These are phyloP conservation scores for Penicillium rolfsii DNA, from an alignment of 2,329 filamentous ascomycete genomes.

Conservation along the genomic window DNA sequence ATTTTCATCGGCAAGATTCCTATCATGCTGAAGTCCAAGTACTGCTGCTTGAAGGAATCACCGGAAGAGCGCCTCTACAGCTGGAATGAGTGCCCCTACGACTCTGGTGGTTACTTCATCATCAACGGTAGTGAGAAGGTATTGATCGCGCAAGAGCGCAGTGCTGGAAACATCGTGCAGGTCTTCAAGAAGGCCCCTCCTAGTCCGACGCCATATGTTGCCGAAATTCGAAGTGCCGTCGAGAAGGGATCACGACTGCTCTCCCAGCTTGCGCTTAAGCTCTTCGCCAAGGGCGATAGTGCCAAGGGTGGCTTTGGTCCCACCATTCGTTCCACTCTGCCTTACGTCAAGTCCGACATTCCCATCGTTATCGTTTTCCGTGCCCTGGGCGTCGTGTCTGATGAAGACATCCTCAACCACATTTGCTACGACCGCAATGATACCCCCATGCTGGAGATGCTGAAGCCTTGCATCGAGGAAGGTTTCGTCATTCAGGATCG, in stretches of 20 bases:
- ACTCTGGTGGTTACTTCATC: constrained; percentile 97
- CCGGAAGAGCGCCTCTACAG: constrained; percentile 84
- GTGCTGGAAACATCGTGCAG: constrained; percentile 97
- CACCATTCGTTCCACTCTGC: constrained; percentile 86
- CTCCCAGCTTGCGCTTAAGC: constrained; percentile 87
- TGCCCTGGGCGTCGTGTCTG: constrained; percentile 91
- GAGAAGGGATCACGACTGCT: constrained; percentile 96
- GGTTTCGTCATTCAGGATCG: constrained; percentile 94
- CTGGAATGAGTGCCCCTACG: constrained; percentile 96
- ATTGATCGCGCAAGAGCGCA: constrained; percentile 94
- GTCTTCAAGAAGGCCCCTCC: constrained; percentile 97
- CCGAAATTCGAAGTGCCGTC: constrained; percentile 93
- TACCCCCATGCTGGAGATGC: constrained; percentile 94
- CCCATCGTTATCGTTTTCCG: constrained; percentile 95
- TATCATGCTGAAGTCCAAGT: constrained; percentile 97
- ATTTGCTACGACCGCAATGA: constrained; percentile 96
- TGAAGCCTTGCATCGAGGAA: constrained; percentile 96
- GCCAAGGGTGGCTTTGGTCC: constrained; percentile 80
- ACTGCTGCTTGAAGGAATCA: constrained; percentile 84
- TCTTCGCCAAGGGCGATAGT: constrained; percentile 81
- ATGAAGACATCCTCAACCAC: constrained; percentile 96
- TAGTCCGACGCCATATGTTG: constrained; percentile 89
- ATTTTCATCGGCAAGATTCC: constrained; percentile 95
- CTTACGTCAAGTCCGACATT: constrained; percentile 91
- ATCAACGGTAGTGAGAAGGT: constrained; percentile 99